A percentile compares a stretch with the other conserved stretches of the same genome.
Evolutionary conservation across 2,329 filamentous ascomycete species (phyloP).

Genomic region (Lecanicillium sp.): DNA sequence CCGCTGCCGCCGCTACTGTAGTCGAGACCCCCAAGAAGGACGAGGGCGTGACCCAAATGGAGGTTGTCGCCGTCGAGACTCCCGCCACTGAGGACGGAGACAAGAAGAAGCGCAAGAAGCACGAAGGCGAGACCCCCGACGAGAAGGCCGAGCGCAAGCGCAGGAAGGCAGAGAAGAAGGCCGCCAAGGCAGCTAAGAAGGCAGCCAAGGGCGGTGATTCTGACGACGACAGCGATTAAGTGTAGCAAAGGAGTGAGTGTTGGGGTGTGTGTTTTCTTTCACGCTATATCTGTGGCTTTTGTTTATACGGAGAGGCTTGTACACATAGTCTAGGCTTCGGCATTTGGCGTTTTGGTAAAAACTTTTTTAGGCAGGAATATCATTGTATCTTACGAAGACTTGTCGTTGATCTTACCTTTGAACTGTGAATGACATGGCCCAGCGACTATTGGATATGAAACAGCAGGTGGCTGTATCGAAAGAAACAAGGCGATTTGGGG

Average conservation of each 20-base stretch:
- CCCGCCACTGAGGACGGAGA: conserved; percentile 44
- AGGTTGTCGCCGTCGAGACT: conserved; percentile 26
- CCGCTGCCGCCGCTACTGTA: conserved; percentile 34
- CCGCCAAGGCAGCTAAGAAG: conserved; percentile 48
- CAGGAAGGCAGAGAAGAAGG: conserved; percentile 53
- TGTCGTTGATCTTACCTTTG: too few species aligned
- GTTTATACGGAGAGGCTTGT: conserved; percentile 6
- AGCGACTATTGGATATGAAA: too few species aligned
- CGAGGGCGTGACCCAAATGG: conserved; percentile 28
- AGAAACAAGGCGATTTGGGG: too few species aligned
- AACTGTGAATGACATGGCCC: too few species aligned
- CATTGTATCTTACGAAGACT: neutral
- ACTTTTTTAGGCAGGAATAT: conserved; percentile 7
- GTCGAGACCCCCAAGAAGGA: conserved; percentile 27
- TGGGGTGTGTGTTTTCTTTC: conserved; percentile 7
- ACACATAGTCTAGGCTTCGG: conserved; percentile 7
- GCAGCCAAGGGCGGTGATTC: conserved; percentile 40
- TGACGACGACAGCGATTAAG: conserved; percentile 45
- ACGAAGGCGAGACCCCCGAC: conserved; percentile 66
- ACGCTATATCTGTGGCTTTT: conserved; percentile 2
- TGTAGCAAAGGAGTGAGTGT: conserved; percentile 9
- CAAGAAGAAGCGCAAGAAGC: conserved; percentile 68
- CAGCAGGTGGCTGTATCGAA: too few species aligned
- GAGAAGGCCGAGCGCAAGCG: conserved; percentile 55
- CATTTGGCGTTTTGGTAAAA: conserved; percentile 6